Evolutionary conservation across 1,284 basidiomycete genomes (phyloP), one percentile per base, ranked within the genome.

Genomic region (Schizophyllum commune): DNA sequence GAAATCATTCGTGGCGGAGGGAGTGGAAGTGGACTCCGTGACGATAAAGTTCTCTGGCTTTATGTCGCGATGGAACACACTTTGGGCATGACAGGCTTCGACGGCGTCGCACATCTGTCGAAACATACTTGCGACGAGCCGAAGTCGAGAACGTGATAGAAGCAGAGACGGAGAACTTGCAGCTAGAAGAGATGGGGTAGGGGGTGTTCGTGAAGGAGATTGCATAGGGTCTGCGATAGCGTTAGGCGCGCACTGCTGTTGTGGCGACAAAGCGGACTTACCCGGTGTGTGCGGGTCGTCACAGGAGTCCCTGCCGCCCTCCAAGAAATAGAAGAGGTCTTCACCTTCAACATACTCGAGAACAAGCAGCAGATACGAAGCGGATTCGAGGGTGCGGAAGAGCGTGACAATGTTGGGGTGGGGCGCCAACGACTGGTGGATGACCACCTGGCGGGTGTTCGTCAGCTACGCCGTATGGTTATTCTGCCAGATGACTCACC

Each of bases 1-100:
- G 9, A 17, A 17, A 47, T 47, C 39, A 47, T 11, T 47, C 19
- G 53, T 21, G 11, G 20, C 9, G 27, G 15, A 55, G 53, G 53
- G 53, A 47, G 39, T 47, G 20, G 27, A 27, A 55, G 53, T 55
- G 20, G 19, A 20, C 74, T 93, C 91, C 1, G 92, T 95, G 68
- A 95, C 91, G 71, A 94, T 95, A 70, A 95, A 95, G 76, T 95
- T 96, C 76, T 95, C 93, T 0, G 96, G 96, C 79, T 99, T 99
- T 82, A 99, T 97, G 74, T 99, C 97, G 63, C 96, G 89, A 72
- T 99, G 96, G 71, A 89, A 92, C 61, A 99, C 91, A 55, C 91
- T 91, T 63, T 89, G 87, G 52, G 92, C 88, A 72, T 99, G 96
- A 75, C 96, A 98, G n/a, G 91, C 86, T 3, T 94, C 92, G 11